Evolutionary conservation across 768 basidiomycete species (phyloP), one percentile per base, ranked within the genome.

Genomic region (Glaciozyma antarctica): DNA sequence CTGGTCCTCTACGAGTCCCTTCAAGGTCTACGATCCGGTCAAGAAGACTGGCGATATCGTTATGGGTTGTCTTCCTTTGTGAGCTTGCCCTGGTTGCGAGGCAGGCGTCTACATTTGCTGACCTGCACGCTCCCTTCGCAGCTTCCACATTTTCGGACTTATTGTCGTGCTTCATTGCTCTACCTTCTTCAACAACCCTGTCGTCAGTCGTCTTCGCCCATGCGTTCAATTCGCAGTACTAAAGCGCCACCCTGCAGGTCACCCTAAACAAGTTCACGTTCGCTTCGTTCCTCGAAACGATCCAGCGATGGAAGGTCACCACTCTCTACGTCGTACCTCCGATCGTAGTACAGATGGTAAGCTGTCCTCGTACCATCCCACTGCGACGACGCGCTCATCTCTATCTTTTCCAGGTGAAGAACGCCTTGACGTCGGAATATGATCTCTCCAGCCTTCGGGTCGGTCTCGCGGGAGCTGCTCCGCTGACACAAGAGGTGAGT

Each of bases 91-190:
- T 4, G 8, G 17, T 24, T 44, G 1, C 13, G 28, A 16, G 7
- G 45, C 19, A 21, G 48, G 12, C 17, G 22, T 9, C n/a, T 12
- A 24, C 32, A 32, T 32, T 44, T 17, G 19, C 41, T 41, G 24
- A 24, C 19, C 24, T 28, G 16, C n/a, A 6, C 16, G 10, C 6
- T 8, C n/a, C 6, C 6, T 26, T 41, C 15, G 10, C 58, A 56
- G 52, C 26, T 61, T 57, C 47, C 65, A 70, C 52, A 70, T 70
- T 30, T 70, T 67, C 60, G 69, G 69, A 0, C 47, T 65, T 8
- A 58, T 70, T 17, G 58, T 62, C 19, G 54, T 64, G 1, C 63
- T 67, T 0, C 68, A 70, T 60, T 10, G 3, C 2, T 61, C 57
- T 5, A 8, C 66, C 12, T 69, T 57, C 58, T 34, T 51, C n/a